Evolutionary conservation across 257 asterid species (phyloP).

Genomic region (Knoxia roxburghii): DNA sequence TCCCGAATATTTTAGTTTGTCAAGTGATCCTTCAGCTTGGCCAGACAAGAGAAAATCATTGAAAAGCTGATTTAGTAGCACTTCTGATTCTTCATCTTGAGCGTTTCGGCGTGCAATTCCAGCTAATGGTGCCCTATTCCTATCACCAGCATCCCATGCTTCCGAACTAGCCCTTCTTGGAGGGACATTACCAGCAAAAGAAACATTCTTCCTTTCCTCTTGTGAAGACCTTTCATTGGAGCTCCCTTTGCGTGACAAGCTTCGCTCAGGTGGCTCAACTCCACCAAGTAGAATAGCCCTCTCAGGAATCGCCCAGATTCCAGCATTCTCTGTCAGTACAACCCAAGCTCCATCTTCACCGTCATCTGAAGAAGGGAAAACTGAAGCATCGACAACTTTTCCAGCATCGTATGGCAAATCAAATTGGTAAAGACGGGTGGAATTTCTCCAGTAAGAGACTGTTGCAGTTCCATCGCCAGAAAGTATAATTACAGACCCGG

Average conservation of each 20-base stretch:
- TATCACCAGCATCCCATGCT: constrained; percentile 76
- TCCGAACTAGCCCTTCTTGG: constrained; percentile 83
- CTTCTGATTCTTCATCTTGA: constrained; percentile 91
- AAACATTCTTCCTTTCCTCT: constrained; percentile 57
- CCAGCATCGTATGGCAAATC: constrained; percentile 95
- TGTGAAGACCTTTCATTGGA: constrained; percentile 61
- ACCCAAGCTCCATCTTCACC: constrained; percentile 86
- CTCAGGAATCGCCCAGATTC: constrained; percentile 97
- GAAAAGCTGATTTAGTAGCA: constrained; percentile 75
- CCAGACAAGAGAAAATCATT: constrained; percentile 78
- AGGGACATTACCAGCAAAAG: constrained; percentile 53
- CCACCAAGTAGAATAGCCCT: constrained; percentile 87
- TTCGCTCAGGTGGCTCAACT: constrained; percentile 93
- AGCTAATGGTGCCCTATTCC: constrained; percentile 50
- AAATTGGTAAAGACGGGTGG: constrained; percentile 85
- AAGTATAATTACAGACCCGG: constrained; percentile 80
- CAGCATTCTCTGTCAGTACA: constrained; percentile 93
- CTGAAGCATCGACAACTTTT: constrained; percentile 87
- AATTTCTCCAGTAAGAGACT: constrained; percentile 78
- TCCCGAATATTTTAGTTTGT: constrained; percentile 56
- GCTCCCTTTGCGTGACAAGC: constrained; percentile 91
- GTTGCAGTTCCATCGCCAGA: constrained; percentile 99
- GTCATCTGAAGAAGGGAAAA: constrained; percentile 66
- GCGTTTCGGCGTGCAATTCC: constrained; percentile 65
- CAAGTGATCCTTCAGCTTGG: constrained; percentile 64